Evolutionary conservation across 2,329 filamentous ascomycete species (phyloP).

Genomic region (Monosporascus sp.): DNA sequence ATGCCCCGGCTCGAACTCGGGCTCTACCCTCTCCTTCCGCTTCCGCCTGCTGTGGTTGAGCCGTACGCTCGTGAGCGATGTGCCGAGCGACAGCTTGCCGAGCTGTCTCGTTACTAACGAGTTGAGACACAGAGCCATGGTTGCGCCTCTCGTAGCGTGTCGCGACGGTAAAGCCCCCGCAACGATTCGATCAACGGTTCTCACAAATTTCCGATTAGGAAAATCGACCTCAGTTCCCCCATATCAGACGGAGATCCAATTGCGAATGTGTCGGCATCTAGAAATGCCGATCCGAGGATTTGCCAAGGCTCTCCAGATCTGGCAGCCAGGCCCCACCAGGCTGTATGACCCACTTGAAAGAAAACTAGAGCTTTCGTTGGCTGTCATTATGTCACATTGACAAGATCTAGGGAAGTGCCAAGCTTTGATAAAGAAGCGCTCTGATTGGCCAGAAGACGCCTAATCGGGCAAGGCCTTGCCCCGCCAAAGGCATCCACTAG

Average conservation of each 20-base stretch:
- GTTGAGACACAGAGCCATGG: conserved; percentile 33
- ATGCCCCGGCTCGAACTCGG: conserved; percentile 32
- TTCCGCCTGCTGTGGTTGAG: conserved; percentile 24
- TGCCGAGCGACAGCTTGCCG: conserved; percentile 36
- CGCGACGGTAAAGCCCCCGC: not conserved
- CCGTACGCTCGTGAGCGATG: conserved; percentile 37
- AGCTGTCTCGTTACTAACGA: conserved; percentile 27
- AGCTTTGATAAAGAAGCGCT: not conserved
- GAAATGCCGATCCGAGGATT: not conserved
- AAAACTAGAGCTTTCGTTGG: not conserved
- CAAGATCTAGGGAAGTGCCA: not conserved
- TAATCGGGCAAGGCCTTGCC: not conserved
- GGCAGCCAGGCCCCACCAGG: not conserved
- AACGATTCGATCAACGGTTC: too few species aligned
- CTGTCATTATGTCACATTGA: not conserved
- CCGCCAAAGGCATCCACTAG: not conserved
- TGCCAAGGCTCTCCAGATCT: not conserved
- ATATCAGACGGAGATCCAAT: not conserved
- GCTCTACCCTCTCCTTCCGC: conserved; percentile 10
- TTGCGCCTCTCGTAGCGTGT: conserved; percentile 1
- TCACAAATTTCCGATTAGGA: not conserved
- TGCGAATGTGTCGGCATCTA: not conserved
- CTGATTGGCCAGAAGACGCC: not conserved
- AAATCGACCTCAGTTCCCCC: not conserved
- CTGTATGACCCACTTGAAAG: not conserved